These are phyloP conservation scores for Phytophthora boehmeriae DNA, from an alignment of 352 stramenopile genomes.

Conservation along the genomic window DNA sequence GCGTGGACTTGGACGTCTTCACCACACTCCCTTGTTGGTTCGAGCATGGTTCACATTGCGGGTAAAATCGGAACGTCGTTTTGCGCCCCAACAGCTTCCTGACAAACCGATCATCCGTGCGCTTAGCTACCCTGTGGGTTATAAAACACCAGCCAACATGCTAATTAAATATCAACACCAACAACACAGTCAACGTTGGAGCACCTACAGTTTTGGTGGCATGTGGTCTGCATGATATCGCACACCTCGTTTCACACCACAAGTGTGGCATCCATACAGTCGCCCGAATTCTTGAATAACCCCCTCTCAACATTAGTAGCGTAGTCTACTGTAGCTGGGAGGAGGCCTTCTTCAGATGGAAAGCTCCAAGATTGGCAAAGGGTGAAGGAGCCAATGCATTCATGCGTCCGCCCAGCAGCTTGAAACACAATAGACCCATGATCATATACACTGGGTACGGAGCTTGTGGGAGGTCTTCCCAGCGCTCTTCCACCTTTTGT, in stretches of 20 bases:
- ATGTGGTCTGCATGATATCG: conserved; percentile 87
- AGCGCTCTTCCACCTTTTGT: conserved; percentile 37
- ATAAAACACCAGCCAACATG: conserved; percentile 1
- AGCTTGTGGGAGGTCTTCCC: conserved; percentile 45
- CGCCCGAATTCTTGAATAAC: conserved; percentile 84
- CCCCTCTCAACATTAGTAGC: conserved; percentile 59
- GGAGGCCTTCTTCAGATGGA: conserved; percentile 79
- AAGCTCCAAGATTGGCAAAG: conserved; percentile 77
- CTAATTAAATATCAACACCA: conserved; percentile 2
- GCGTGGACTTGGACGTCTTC: conserved; percentile 65
- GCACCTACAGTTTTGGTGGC: conserved; percentile 79
- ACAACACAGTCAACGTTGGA: conserved; percentile 1
- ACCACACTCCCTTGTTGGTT: conserved; percentile 73
- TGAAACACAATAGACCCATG: conserved; percentile 81
- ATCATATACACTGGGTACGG: conserved; percentile 70
- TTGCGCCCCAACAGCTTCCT: conserved; percentile 48
- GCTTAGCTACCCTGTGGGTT: conserved; percentile 70
- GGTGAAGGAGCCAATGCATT: conserved; percentile 76
- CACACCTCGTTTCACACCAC: conserved; percentile 63
- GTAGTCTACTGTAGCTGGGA: conserved; percentile 78
- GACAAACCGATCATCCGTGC: conserved; percentile 49
- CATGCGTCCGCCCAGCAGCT: conserved; percentile 73
- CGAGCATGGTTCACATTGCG: conserved; percentile 83
- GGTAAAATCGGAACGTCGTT: conserved; percentile 81
- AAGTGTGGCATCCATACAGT: conserved; percentile 86